A percentile compares a stretch with the other conserved stretches of the same genome.
Evolutionary conservation across 2,329 filamentous ascomycete genomes (phyloP).

Genomic region (Colletotrichum gigasporum): DNA sequence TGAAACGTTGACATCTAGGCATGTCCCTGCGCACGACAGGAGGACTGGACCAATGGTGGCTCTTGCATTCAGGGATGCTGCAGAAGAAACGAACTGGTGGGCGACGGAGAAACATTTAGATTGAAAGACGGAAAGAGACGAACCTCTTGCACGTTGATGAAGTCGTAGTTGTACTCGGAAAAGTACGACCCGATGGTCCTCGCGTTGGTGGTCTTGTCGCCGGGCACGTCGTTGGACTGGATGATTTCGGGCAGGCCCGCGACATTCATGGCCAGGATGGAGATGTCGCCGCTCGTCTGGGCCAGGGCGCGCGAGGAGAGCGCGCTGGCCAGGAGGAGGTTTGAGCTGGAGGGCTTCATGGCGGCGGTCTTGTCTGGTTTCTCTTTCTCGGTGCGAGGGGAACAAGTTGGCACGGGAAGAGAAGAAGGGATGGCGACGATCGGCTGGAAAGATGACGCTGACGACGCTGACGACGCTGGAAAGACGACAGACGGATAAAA

Average conservation of each 20-base stretch:
- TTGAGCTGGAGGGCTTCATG: conserved; percentile 20
- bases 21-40: background rate
- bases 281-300: conserved; percentile 51
- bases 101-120: no score
- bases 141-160: conserved; percentile 74
- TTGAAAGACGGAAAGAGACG: no score
- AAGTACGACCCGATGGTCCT: conserved; percentile 65
- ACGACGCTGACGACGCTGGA: background rate
- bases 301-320: conserved; percentile 3
- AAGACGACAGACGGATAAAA: background rate
- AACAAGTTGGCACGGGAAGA: background rate
- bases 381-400: background rate
- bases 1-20: conserved; percentile 16
- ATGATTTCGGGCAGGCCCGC: conserved; percentile 66
- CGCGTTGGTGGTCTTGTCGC: conserved; percentile 69
- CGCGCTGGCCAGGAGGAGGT: conserved; percentile 22
- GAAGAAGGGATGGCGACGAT: background rate
- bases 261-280: conserved; percentile 66
- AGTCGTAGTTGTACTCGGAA: conserved; percentile 64
- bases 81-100: no score
- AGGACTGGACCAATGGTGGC: conserved; percentile 10
- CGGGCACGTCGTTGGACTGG: conserved; percentile 68
- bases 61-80: background rate
- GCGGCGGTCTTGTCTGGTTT: background rate
- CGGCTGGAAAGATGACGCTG: background rate